Evolutionary conservation across 2,329 filamentous ascomycete species (phyloP), one percentile per base, ranked within the genome.

Genomic region (Berkeleyomyces rouxiae): DNA sequence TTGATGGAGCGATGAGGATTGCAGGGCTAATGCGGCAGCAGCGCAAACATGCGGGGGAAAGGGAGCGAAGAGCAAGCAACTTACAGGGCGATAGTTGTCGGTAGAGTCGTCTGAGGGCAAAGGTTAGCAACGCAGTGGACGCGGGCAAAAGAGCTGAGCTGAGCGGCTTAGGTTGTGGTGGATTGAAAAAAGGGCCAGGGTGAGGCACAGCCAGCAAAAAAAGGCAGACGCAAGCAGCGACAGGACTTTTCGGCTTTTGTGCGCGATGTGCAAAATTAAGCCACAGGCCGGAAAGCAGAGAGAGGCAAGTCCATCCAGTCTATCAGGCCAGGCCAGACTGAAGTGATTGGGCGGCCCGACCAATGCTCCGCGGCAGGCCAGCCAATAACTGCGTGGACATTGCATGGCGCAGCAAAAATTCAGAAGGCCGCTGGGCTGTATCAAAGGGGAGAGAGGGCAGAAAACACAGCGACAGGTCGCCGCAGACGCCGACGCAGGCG

Each of bases 41-140:
- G 33, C 36, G 33, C 33, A 39, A n/a, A 7, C 51, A 46, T n/a
- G 11, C 43, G 3, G 43, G 1, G 7, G 43, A 46, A 46, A n/a
- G 3, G 13, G 13, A 46, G 33, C 7, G n/a, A 11, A 31, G 51
- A 16, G n/a, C 5, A 55, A 55, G 13, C 23, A 11, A 79, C 78
- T 80, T 74, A 80, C 81, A 70, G 80, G 79, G 72, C 81, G 79
- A 73, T 83, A 83, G 67, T 75, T 83, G 70, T 83, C 80, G 73
- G 78, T 78, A 69, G 79, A 77, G 70, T 83, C 81, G 72, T 81
- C 81, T 83, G 75, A 77, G 75, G 79, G 75, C 76, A 71, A 62
- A 49, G 31, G n/a, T 49, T 16, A 53, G 49, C 13, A 43, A 43
- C 40, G 23, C 33, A 51, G 33, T 23, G 23, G 23, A 23, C 23